Evolutionary conservation across 176 grass and related monocot species (phyloP), one percentile per base, ranked within the genome.

Genomic region (Bolboschoenus planiculmis): DNA sequence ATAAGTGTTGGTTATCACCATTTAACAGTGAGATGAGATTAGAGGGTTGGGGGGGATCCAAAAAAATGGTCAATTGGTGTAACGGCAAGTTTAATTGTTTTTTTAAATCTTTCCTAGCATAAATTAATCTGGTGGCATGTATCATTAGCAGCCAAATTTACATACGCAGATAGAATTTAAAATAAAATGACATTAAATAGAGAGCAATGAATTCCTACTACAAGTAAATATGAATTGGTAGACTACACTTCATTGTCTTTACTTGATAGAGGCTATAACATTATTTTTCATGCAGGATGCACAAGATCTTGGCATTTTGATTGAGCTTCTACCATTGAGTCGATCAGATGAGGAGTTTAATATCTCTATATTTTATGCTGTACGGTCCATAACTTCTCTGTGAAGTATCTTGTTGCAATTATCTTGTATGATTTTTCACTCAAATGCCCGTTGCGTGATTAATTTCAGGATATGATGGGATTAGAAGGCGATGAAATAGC

Each of bases 281-380:
- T 48, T 11, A 48, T 16, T 48, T 54, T 85, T 23, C 33, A 35
- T 85, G 7, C 82, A 97, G 95, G 95, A 97, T 80, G 90, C 88
- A 79, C 81, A 90, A 89, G 95, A 92, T 88, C 88, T 97, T 86
- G 95, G 95, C 87, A 90, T 97, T 56, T 91, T 87, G 56, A 85
- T 97, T 80, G 95, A 97, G 63, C 92, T 97, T 85, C 92, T 94
- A 85, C 95, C 92, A 56, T 83, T 97, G 79, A 89, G 90, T 56
- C 81, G 64, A 71, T 78, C 85, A 0, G 73, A 94, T 85, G 92
- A 92, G 46, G 78, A 88, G 55, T 97, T 97, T 80, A 91, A 97
- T 47, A 85, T 94, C 78, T 94, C 92, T 57, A 85, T 88, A 29
- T 92, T 97, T 87, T 97, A 97, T 92, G 87, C 90, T 46, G 95